Evolutionary conservation across 768 basidiomycete species (phyloP), one percentile per base, ranked within the genome.

Genomic region (Hemileccinum rubropunctum): DNA sequence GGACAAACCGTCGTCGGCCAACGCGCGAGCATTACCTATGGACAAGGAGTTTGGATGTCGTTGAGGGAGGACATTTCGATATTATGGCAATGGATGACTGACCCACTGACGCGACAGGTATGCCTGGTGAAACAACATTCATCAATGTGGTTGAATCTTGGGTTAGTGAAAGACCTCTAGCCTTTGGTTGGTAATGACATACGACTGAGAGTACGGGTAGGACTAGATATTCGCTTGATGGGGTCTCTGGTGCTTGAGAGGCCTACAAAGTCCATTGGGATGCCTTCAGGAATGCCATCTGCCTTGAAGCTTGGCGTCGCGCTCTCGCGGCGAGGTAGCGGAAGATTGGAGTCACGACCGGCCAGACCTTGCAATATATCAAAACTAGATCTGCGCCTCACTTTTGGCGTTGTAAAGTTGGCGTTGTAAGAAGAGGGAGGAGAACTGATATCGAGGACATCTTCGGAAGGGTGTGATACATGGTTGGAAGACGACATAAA

Each of bases 171-270:
- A 55, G 45, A 55, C 42, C 21, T 53, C 47, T 51, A 59, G 52
- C 57, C 38, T 54, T 62, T 42, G 60, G 8, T 14, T 37, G 57
- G 42, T 55, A 52, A 48, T 42, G 47, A 83, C 88, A 62, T 74
- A 90, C 89, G 84, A 72, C 88, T 89, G 34, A 89, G 71, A 41
- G 86, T 86, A 33, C 88, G 76, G 7, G 86, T 90, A 47, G 89
- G 89, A 62, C 88, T 91, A 6, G 81, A 75, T 32, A 72, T 64
- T 30, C 88, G 79, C 64, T 81, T 83, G 60, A 73, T 59, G 21
- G 63, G 49, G 6, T 65, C 63, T 40, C 69, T 69, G 42, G 68
- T 74, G 12, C 71, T 67, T 20, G 77, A 61, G 35, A 70, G 61
- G 23, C 62, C 61, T 11, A 70, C 73, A 53, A 85, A 83, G 33